A percentile compares a stretch with the other conserved stretches of the same genome.
Conservation (phyloP, 345 rosid genomes). For the Gossypium arboreum region DNA sequence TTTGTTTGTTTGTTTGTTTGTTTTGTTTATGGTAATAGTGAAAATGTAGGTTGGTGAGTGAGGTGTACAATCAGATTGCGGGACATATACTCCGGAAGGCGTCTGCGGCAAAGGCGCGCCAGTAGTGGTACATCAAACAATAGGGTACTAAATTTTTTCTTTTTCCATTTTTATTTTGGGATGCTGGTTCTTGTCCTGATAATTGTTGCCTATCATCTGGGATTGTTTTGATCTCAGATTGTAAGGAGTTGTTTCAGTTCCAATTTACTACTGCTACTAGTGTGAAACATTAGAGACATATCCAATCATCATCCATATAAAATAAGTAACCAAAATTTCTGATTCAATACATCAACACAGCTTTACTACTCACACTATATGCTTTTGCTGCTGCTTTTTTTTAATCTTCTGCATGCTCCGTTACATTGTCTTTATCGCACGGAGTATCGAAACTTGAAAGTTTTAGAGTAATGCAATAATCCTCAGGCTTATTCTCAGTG, state of each 20-base stretch:
- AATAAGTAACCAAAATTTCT: conserved; percentile 27
- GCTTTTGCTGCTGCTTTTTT: neutral
- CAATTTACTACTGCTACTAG: conserved; percentile 14
- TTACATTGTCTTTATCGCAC: too few relatives aligned
- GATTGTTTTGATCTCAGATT: conserved; percentile 34
- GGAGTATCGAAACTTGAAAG: too few relatives aligned
- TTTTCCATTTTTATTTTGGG: conserved; percentile 9
- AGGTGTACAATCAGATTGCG: conserved; percentile 60
- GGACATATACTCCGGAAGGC: conserved; percentile 45
- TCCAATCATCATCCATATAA: conserved; percentile 8
- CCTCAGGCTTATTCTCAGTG: too few relatives aligned
- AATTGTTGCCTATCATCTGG: conserved; percentile 24
- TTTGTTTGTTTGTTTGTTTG: conserved; percentile 6
- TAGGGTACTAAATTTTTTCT: conserved; percentile 14
- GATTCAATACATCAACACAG: conserved; percentile 25
- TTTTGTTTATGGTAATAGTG: conserved; percentile 17
- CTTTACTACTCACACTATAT: neutral
- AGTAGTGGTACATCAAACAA: conserved; percentile 24
- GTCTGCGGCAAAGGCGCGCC: conserved; percentile 29
- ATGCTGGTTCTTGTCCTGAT: conserved; percentile 33
- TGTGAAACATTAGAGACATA: conserved; percentile 38
- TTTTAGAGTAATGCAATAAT: too few relatives aligned
- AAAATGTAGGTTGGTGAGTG: conserved; percentile 43
- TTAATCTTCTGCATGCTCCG: neutral
- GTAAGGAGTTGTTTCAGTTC: conserved; percentile 39